Evolutionary conservation across 2,329 filamentous ascomycete species (phyloP).

Genomic region (Trichoderma citrinoviride): DNA sequence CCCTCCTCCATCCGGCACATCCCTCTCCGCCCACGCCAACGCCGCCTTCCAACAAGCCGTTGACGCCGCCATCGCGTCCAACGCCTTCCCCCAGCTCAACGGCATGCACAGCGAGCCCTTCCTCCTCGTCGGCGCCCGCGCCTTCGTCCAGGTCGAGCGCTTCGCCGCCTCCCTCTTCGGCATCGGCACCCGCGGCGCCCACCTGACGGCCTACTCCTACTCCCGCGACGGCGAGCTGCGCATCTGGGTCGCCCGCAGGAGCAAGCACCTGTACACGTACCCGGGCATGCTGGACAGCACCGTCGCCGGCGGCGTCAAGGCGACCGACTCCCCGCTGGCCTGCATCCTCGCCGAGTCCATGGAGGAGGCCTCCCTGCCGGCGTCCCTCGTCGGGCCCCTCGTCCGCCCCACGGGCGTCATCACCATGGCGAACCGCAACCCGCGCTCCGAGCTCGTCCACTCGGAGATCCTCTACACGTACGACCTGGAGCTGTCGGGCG

Average conservation of each 20-base stretch:
- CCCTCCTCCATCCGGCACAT: constrained; percentile 26
- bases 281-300: constrained; percentile 75
- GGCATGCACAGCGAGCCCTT: constrained; percentile 45
- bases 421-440: constrained; percentile 36
- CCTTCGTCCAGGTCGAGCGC: constrained; percentile 53
- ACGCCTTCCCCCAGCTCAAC: constrained; percentile 41
- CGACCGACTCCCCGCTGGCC: constrained; percentile 62
- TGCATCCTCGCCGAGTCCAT: constrained; percentile 68
- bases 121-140: constrained; percentile 39
- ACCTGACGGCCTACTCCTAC: constrained; percentile 61
- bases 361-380: constrained; percentile 62
- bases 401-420: constrained; percentile 35
- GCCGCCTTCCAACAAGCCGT: constrained; percentile 41
- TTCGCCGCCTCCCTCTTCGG: constrained; percentile 64
- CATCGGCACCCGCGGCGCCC: constrained; percentile 62
- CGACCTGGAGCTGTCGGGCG: constrained; percentile 63
- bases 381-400: constrained; percentile 28
- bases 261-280: constrained; percentile 67
- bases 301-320: constrained; percentile 73
- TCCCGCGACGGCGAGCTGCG: constrained; percentile 45
- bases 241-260: constrained; percentile 71
- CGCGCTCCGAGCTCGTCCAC: constrained; percentile 33
- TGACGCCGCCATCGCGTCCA: constrained; percentile 37
- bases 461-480: constrained; percentile 63
- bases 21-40: constrained; percentile 35